Evolutionary conservation across 2,329 filamentous ascomycete species (phyloP), one percentile per base, ranked within the genome.

Genomic region (Coniochaeta sp.): DNA sequence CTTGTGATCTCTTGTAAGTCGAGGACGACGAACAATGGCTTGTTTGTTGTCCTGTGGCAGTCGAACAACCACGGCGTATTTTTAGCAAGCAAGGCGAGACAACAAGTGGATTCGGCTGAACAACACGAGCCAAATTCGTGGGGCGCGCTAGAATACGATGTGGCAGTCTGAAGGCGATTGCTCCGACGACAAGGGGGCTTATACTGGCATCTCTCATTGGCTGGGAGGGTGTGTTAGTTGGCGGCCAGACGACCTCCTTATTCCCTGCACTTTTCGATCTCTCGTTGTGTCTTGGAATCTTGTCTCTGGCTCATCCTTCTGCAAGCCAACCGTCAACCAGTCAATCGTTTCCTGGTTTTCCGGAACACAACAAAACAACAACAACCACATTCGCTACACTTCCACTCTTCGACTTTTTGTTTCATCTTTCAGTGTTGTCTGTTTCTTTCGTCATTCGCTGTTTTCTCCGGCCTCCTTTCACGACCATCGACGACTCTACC

Each of bases 81-180:
- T 42, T 42, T 42, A 42, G 38, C 38, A 8, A 42, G 38, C 6
- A 12, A 42, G 10, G 3, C 22, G 22, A 38, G 33, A 22, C 33
- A 38, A n/a, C n/a, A 7, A 20, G 16, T 38, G 33, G 33, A 38
- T 38, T 22, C 6, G 33, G 6, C 16, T 22, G 18, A 24, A 20
- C 6, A 42, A 42, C 38, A 42, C 38, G 38, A 42, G 38, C n/a
- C n/a, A 42, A 42, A 42, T 24, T 42, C 38, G 38, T 42, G 38
- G 38, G 38, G 38, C 38, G 8, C 20, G 12, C 20, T 24, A 42
- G 38, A 14, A 42, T 42, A 22, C 38, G 38, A 42, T 42, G 38
- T 30, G 27, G 27, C 27, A 7, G 27, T 30, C 27, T 12, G n/a
- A n/a, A 7, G 27, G 38, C 38, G 38, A 42, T 42, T 42, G 38